Conservation (phyloP, 345 rosid species). For the Pugionium cornutum region DNA sequence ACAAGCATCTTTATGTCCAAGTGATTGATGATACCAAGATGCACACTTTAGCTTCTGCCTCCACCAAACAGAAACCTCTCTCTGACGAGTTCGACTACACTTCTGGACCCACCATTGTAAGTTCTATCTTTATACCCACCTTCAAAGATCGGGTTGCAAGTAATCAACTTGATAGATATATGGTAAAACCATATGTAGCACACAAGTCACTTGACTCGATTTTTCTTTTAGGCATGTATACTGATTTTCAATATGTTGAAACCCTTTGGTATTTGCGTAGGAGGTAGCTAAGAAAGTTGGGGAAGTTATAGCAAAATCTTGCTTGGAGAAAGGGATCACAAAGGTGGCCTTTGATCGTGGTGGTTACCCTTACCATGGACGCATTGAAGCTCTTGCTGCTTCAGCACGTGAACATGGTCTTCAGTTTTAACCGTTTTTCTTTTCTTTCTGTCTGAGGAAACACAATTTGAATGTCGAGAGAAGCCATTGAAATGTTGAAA, state of each 20-base stretch:
- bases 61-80: constrained; percentile 77
- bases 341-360: constrained; percentile 92
- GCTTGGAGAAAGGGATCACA: constrained; percentile 86
- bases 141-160: neutral
- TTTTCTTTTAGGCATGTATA: neutral
- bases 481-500: constrained; percentile 11
- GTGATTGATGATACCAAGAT: constrained; percentile 96
- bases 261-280: constrained; percentile 46
- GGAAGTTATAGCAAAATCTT: constrained; percentile 72
- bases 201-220: neutral
- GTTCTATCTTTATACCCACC: constrained; percentile 27
- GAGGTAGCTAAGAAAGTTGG: constrained; percentile 94
- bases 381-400: constrained; percentile 71
- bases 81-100: constrained; percentile 62
- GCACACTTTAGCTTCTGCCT: constrained; percentile 93
- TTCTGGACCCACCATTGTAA: constrained; percentile 81
- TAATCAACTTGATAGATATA: neutral
- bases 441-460: neutral
- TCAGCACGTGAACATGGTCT: constrained; percentile 90
- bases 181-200: no score
- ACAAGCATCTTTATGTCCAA: constrained; percentile 88
- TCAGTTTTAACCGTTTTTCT: constrained; percentile 48
- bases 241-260: neutral
- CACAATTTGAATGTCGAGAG: constrained; percentile 22
- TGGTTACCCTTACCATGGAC: constrained; percentile 94